Conservation (phyloP, 2,329 filamentous ascomycete genomes). For the Aspergillus sp. region DNA sequence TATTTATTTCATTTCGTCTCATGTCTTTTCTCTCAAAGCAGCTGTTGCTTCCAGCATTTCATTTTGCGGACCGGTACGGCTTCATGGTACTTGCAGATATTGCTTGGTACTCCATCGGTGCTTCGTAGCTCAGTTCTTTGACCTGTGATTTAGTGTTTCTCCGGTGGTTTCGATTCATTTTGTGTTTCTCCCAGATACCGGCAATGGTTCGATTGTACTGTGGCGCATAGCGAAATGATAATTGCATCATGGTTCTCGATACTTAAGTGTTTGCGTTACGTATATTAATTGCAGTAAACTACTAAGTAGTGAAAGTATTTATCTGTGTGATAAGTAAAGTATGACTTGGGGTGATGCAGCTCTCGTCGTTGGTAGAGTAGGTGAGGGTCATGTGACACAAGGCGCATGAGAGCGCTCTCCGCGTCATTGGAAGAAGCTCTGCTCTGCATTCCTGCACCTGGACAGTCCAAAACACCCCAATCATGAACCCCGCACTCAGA, state of each 20-base stretch:
- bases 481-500: constrained; percentile 7
- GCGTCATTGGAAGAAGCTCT: not conserved
- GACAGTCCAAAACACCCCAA: not conserved
- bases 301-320: not conserved
- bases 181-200: constrained; percentile 2
- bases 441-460: not conserved
- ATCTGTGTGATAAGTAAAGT: not conserved
- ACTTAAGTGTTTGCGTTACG: not conserved
- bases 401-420: not conserved
- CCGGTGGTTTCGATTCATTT: not conserved
- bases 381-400: not conserved
- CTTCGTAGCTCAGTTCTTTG: not conserved
- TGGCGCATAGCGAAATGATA: not conserved
- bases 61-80: not conserved
- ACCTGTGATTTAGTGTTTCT: not conserved
- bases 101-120: not conserved
- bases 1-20: constrained; percentile 2
- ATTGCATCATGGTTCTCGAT: not conserved
- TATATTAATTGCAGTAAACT: not conserved
- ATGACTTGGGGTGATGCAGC: too few relatives aligned
- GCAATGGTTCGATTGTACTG: not conserved
- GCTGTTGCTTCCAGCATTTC: not conserved
- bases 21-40: not conserved
- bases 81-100: not conserved
- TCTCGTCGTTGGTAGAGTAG: too few relatives aligned